These are phyloP conservation scores for Keithomyces neogunnii DNA, from an alignment of 2,329 filamentous ascomycete species.

Conservation along the genomic window DNA sequence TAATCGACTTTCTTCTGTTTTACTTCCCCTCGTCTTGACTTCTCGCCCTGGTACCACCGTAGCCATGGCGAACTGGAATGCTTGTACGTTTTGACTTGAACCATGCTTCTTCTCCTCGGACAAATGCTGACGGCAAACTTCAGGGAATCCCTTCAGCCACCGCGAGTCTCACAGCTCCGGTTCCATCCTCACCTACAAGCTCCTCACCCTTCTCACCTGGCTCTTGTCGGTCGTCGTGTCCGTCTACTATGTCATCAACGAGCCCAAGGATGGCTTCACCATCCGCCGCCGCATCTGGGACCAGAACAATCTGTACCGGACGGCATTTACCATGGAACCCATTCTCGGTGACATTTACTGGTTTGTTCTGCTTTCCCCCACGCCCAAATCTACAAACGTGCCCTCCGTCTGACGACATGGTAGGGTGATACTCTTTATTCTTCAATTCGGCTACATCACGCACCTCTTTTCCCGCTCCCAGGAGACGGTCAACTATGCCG, in stretches of 20 bases:
- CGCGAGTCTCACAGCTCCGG: conserved; percentile 55
- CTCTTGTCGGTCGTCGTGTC: conserved; percentile 62
- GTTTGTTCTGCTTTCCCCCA: conserved; percentile 29
- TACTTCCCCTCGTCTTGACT: not conserved
- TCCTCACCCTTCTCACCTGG: conserved; percentile 68
- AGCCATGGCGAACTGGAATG: conserved; percentile 10
- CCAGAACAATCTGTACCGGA: conserved; percentile 57
- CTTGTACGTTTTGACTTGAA: conserved; percentile 4
- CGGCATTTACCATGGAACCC: conserved; percentile 68
- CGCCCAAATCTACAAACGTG: not conserved
- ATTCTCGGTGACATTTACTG: conserved; percentile 65
- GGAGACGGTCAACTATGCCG: conserved; percentile 58
- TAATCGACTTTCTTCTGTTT: too few relatives aligned
- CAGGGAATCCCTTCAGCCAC: conserved; percentile 70
- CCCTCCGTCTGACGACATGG: not conserved
- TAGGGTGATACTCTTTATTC: conserved; percentile 64
- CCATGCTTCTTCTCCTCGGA: too few relatives aligned
- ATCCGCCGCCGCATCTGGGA: conserved; percentile 63
- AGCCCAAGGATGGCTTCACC: conserved; percentile 52
- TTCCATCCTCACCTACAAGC: conserved; percentile 64
- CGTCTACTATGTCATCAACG: conserved; percentile 64
- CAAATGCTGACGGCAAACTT: not conserved
- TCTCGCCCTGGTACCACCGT: not conserved
- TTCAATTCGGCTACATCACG: conserved; percentile 67
- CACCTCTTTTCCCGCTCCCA: conserved; percentile 64